These are phyloP conservation scores for Leccinum incarnatum DNA, from an alignment of 768 basidiomycete genomes.

Conservation along the genomic window DNA sequence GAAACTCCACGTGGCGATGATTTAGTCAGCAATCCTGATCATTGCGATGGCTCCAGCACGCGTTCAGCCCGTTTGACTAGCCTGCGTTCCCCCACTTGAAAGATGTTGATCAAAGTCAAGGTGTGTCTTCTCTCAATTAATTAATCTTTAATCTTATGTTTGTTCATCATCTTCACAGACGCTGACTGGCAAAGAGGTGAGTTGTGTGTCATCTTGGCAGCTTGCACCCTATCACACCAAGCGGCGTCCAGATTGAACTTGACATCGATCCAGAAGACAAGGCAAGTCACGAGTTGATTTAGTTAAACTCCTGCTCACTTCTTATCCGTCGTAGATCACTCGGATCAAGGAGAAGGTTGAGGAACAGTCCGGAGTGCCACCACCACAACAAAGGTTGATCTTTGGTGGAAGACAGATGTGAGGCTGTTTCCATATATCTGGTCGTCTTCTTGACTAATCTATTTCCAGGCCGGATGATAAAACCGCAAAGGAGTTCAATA, in stretches of 20 bases:
- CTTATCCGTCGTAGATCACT: slow-evolving; percentile 56
- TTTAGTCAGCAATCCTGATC: slow-evolving; percentile 10
- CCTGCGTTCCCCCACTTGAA: slow-evolving; percentile 5
- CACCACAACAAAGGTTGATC: slow-evolving; percentile 92
- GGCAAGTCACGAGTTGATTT: slow-evolving; percentile 39
- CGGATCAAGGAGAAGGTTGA: slow-evolving; percentile 98
- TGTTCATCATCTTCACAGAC: slow-evolving; percentile 4
- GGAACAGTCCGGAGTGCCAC: slow-evolving; percentile 97
- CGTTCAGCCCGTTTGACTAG: too few species aligned
- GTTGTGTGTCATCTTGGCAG: slow-evolving; percentile 4
- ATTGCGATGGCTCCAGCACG: background rate
- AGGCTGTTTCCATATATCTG: slow-evolving; percentile 25
- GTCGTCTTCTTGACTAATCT: background rate
- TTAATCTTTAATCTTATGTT: background rate
- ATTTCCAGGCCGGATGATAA: slow-evolving; percentile 82
- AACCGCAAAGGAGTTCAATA: slow-evolving; percentile 79
- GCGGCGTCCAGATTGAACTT: slow-evolving; percentile 72
- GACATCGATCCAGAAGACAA: slow-evolving; percentile 91
- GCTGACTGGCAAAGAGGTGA: slow-evolving; percentile 95
- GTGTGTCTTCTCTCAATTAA: background rate
- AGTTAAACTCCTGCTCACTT: background rate
- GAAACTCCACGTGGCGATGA: background rate
- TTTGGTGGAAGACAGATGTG: slow-evolving; percentile 93
- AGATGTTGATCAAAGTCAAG: slow-evolving; percentile 29
- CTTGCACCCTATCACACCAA: slow-evolving; percentile 9